These are phyloP conservation scores for Leptoxyphium fumago DNA, from an alignment of 2,329 filamentous ascomycete genomes.

Conservation along the genomic window DNA sequence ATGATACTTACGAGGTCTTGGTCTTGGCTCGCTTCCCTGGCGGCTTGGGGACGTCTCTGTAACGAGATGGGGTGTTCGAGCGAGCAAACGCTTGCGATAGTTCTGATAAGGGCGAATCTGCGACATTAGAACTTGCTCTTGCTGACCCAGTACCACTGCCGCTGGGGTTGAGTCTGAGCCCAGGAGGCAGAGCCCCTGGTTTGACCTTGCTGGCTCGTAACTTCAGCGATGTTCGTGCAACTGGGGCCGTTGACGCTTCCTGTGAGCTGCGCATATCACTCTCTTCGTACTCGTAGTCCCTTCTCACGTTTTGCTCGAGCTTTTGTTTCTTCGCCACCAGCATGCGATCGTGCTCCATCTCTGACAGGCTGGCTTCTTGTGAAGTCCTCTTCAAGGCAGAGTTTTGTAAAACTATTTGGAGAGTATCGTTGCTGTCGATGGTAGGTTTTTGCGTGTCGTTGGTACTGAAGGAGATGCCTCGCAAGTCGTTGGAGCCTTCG, in stretches of 20 bases:
- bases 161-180: constrained; percentile 10
- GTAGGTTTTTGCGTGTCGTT: background rate
- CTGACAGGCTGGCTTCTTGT: constrained; percentile 17
- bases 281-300: constrained; percentile 15
- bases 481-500: constrained; percentile 7
- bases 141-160: constrained; percentile 11
- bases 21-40: constrained; percentile 22
- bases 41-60: constrained; percentile 11
- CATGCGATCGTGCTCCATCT: constrained; percentile 13
- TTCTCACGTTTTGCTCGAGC: constrained; percentile 13
- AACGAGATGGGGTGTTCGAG: constrained; percentile 14
- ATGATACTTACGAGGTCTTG: constrained; percentile 23
- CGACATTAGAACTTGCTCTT: constrained; percentile 13
- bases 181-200: constrained; percentile 9
- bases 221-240: background rate
- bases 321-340: constrained; percentile 21
- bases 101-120: constrained; percentile 20
- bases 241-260: background rate
- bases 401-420: constrained; percentile 1
- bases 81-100: constrained; percentile 17
- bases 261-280: constrained; percentile 15
- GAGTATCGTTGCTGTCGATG: background rate
- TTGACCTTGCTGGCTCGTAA: constrained; percentile 3
- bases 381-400: constrained; percentile 20
- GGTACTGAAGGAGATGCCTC: constrained; percentile 3